Evolutionary conservation across 306 rosid genomes (phyloP).

Genomic region (Cyamopsis tetragonoloba): DNA sequence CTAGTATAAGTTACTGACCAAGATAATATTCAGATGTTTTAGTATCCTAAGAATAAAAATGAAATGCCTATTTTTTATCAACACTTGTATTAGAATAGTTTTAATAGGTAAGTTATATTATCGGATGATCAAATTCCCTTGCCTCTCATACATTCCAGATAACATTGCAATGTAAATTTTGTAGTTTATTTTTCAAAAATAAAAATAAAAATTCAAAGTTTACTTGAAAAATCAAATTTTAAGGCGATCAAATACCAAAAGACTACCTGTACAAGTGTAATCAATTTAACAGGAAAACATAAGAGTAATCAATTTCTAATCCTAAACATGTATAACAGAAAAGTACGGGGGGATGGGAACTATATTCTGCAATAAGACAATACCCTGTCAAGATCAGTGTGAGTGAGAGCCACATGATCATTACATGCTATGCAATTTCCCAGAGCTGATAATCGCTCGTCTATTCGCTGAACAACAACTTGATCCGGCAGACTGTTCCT

Average conservation of each 20-base stretch:
- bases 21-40: background rate
- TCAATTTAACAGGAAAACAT: background rate
- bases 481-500: slow-evolving; percentile 90
- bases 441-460: slow-evolving; percentile 85
- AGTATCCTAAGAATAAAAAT: too few relatives aligned
- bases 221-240: background rate
- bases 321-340: background rate
- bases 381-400: slow-evolving; percentile 95
- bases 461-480: slow-evolving; percentile 87
- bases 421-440: slow-evolving; percentile 95
- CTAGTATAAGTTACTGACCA: background rate
- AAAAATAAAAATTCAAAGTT: background rate
- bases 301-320: background rate
- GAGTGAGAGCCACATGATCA: slow-evolving; percentile 92
- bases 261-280: background rate
- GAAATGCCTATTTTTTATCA: too few relatives aligned
- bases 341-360: background rate
- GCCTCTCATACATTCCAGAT: background rate
- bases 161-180: background rate
- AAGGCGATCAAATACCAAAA: background rate
- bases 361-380: background rate
- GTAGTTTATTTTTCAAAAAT: background rate
- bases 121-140: background rate
- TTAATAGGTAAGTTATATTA: background rate
- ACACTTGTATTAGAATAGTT: background rate